Conservation (phyloP, 2,329 filamentous ascomycete species). For the Tolypocladium ovalisporum region DNA sequence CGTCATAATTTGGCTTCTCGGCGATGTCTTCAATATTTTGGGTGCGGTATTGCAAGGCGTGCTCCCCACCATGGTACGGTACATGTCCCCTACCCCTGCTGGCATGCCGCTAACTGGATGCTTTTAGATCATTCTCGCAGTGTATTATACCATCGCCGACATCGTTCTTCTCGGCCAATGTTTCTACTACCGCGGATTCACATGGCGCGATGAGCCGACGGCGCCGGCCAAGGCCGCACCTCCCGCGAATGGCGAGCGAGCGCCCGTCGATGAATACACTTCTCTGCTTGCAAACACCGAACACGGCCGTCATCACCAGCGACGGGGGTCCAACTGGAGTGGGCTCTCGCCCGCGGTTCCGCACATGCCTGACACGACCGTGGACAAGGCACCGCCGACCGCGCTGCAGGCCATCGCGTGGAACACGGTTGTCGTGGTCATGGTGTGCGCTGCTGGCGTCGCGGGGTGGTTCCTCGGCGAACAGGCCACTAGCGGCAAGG, state of each 20-base stretch:
- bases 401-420: conserved; percentile 51
- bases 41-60: conserved; percentile 88
- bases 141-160: conserved; percentile 89
- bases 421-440: conserved; percentile 64
- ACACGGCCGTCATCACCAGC: conserved; percentile 27
- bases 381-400: conserved; percentile 36
- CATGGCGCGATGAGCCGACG: conserved; percentile 44
- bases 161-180: conserved; percentile 80
- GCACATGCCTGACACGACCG: conserved; percentile 43
- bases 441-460: conserved; percentile 76
- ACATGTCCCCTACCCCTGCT: background rate
- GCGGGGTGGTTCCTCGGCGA: conserved; percentile 70
- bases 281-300: conserved; percentile 34
- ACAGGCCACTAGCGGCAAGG: conserved; percentile 24
- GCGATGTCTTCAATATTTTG: conserved; percentile 94
- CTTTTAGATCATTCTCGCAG: conserved; percentile 66
- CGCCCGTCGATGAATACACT: conserved; percentile 43
- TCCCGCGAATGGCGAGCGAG: conserved; percentile 21
- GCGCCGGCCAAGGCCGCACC: conserved; percentile 28
- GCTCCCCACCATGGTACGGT: conserved; percentile 72
- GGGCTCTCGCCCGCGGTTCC: conserved; percentile 75
- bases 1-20: conserved; percentile 82
- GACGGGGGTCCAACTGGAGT: conserved; percentile 44
- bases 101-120: background rate
- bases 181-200: conserved; percentile 91